These are phyloP conservation scores for Didymella pomorum DNA, from an alignment of 2,329 filamentous ascomycete genomes.

Conservation along the genomic window DNA sequence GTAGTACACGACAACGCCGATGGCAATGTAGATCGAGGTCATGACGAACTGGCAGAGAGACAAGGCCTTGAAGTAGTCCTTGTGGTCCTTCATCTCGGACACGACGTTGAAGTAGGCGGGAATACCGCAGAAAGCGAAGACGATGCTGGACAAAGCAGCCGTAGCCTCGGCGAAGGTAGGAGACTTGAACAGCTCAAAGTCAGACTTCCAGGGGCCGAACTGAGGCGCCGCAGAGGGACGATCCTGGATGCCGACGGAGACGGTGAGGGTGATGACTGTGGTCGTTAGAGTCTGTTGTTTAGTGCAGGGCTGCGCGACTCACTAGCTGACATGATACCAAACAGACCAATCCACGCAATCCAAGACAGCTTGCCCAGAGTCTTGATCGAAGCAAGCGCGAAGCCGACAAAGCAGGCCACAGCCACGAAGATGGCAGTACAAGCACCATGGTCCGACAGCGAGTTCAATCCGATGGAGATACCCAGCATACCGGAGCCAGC, in stretches of 20 bases:
- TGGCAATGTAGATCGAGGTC: constrained; percentile 64
- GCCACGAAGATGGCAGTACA: constrained; percentile 66
- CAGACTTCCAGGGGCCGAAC: constrained; percentile 27
- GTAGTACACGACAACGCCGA: constrained; percentile 66
- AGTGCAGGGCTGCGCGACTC: neutral
- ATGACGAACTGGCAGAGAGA: constrained; percentile 67
- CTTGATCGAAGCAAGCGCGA: constrained; percentile 61
- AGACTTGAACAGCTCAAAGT: constrained; percentile 65
- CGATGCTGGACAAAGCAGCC: constrained; percentile 64
- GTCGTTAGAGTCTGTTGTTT: neutral
- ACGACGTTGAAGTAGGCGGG: constrained; percentile 70
- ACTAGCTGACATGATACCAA: constrained; percentile 23
- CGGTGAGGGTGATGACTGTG: constrained; percentile 24
- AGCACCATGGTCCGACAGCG: constrained; percentile 64
- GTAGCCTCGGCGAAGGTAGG: constrained; percentile 65
- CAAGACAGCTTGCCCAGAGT: constrained; percentile 69
- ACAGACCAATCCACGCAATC: constrained; percentile 37
- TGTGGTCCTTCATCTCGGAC: constrained; percentile 67
- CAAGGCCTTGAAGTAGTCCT: constrained; percentile 67
- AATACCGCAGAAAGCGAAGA: constrained; percentile 63
- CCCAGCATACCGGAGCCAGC: constrained; percentile 65
- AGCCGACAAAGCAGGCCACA: constrained; percentile 57
- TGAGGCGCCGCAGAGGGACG: constrained; percentile 30
- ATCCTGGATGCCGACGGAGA: constrained; percentile 28
- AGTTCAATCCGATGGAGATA: constrained; percentile 66